phyloP scores from a whole-genome alignment of 345 rosid genomes.

The Aquilaria sinensis region DNA sequence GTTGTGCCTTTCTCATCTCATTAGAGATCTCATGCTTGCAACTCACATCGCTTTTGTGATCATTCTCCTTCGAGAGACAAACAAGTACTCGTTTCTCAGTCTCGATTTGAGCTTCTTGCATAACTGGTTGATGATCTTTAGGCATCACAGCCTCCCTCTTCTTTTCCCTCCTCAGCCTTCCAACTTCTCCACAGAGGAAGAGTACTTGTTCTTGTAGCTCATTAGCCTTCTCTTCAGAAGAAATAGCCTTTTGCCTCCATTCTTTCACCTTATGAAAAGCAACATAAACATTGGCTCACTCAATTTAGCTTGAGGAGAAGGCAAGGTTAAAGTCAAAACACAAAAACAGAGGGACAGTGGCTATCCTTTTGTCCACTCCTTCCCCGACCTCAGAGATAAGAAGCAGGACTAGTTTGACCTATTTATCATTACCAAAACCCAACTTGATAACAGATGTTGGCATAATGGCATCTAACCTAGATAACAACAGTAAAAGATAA shows the following conservation, averaged over 20 bases:
- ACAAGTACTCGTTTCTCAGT: constrained; percentile 74
- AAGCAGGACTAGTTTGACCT: no score
- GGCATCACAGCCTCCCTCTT: constrained; percentile 11
- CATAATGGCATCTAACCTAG: background rate
- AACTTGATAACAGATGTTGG: background rate
- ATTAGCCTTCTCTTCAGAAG: constrained; percentile 42
- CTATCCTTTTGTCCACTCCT: no score
- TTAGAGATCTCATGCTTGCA: constrained; percentile 26
- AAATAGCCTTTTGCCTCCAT: constrained; percentile 61
- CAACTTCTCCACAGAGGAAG: constrained; percentile 37
- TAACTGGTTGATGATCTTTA: constrained; percentile 11
- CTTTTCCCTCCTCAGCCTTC: constrained; percentile 30
- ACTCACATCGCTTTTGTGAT: constrained; percentile 7
- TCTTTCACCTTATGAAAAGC: constrained; percentile 47
- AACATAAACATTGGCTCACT: background rate
- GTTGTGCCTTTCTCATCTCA: constrained; percentile 31
- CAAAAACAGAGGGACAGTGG: no score
- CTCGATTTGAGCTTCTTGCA: constrained; percentile 38
- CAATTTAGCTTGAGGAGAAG: no score
- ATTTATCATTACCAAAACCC: background rate
- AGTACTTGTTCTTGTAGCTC: constrained; percentile 39
- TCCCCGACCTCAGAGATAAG: no score
- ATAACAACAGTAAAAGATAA: background rate
- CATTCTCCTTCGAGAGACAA: constrained; percentile 62
- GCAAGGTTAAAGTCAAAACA: no score